Percentiles rank a stretch among this genome's conserved stretches.
These are phyloP conservation scores for Abrus precatorius DNA, from an alignment of 306 rosid species.

Conservation along the genomic window DNA sequence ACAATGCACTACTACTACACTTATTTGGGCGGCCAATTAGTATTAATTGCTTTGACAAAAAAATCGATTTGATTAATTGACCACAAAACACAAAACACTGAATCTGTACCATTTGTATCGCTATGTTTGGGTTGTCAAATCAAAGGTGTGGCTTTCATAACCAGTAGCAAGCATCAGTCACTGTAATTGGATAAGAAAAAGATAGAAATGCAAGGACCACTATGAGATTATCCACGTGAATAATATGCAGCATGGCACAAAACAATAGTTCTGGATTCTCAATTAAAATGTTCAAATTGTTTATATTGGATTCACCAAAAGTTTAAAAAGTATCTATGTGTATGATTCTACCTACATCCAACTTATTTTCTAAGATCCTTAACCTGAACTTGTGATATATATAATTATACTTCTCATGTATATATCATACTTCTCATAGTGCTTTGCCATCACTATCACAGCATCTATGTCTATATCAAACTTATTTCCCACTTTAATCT, in stretches of 20 bases:
- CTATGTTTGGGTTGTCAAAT: conserved; percentile 25
- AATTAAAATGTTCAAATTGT: background rate
- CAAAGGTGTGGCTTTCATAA: conserved; percentile 3
- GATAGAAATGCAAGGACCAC: background rate
- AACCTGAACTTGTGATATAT: background rate
- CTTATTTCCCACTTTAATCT: no score
- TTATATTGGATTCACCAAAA: background rate
- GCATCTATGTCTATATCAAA: no score
- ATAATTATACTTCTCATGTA: background rate
- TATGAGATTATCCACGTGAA: conserved; percentile 49
- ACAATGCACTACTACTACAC: conserved; percentile 16
- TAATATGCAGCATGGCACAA: conserved; percentile 39
- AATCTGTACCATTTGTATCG: conserved; percentile 33
- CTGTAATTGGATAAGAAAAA: conserved; percentile 18
- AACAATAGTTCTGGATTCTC: background rate
- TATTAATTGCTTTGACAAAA: conserved; percentile 2
- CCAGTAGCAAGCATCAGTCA: background rate
- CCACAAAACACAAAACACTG: conserved; percentile 40
- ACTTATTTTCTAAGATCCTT: background rate
- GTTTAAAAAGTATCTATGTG: background rate
- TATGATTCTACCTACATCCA: background rate
- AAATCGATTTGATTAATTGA: background rate
- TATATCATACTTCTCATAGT: background rate
- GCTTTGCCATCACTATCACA: background rate
- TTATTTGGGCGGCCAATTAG: background rate